These are phyloP conservation scores for Fusarium stilboides DNA, from an alignment of 2,329 filamentous ascomycete species.

Conservation along the genomic window DNA sequence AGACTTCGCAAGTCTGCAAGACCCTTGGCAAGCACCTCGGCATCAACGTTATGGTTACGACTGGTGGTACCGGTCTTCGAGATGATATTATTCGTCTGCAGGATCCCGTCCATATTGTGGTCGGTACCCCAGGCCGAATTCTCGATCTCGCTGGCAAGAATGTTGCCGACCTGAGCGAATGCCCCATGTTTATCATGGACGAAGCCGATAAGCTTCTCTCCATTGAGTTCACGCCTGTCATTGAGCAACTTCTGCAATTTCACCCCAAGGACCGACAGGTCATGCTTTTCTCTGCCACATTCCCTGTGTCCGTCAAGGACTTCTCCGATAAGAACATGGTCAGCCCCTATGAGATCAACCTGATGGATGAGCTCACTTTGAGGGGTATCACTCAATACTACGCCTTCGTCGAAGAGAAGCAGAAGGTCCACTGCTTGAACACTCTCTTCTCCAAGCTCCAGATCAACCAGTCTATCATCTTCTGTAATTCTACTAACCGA, in stretches of 20 bases:
- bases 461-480: slow-evolving; percentile 99
- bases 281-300: slow-evolving; percentile 99
- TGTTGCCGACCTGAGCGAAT: slow-evolving; percentile 95
- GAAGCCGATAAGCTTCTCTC: slow-evolving; percentile 98
- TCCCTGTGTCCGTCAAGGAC: slow-evolving; percentile 95
- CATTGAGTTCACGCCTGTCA: slow-evolving; percentile 95
- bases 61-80: slow-evolving; percentile 92
- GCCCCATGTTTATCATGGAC: slow-evolving; percentile 99
- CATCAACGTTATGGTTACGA: slow-evolving; percentile 99
- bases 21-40: slow-evolving; percentile 96
- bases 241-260: slow-evolving; percentile 95
- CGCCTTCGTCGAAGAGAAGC: slow-evolving; percentile 98
- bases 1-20: slow-evolving; percentile 99
- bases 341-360: slow-evolving; percentile 97
- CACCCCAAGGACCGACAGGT: slow-evolving; percentile 98
- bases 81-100: slow-evolving; percentile 97
- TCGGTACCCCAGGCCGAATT: slow-evolving; percentile 96
- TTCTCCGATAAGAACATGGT: slow-evolving; percentile 99
- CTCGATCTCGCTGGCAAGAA: slow-evolving; percentile 96
- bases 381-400: slow-evolving; percentile 99
- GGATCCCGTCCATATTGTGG: slow-evolving; percentile 96
- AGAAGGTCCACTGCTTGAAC: slow-evolving; percentile 99
- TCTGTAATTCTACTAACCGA: slow-evolving; percentile 99
- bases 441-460: slow-evolving; percentile 99
- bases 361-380: slow-evolving; percentile 99